Evolutionary conservation across 768 basidiomycete species (phyloP).

Genomic region (Terana coerulea): DNA sequence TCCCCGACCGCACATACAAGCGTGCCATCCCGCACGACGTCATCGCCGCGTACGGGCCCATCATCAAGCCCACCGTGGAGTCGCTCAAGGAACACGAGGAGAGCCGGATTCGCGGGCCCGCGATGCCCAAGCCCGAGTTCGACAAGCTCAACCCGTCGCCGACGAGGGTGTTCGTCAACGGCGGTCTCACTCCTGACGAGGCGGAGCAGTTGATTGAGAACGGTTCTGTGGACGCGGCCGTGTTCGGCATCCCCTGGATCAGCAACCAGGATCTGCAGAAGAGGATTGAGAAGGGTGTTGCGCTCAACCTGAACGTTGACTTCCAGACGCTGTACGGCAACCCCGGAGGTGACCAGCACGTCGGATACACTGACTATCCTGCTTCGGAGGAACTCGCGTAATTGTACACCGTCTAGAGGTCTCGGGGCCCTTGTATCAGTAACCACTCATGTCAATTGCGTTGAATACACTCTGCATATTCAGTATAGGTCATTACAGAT

Average conservation of each 20-base stretch:
- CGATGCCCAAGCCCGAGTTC: not conserved
- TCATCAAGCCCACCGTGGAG: conserved; percentile 5
- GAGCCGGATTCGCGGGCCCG: conserved; percentile 1
- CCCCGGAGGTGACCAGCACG: not conserved
- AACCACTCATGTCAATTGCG: no score
- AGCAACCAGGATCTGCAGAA: conserved; percentile 9
- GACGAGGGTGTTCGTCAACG: conserved; percentile 8
- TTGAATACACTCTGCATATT: no score
- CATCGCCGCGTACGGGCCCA: conserved; percentile 5
- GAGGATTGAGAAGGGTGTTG: conserved; percentile 2
- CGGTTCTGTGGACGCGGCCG: conserved; percentile 3
- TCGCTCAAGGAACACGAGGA: not conserved
- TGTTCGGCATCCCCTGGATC: conserved; percentile 8
- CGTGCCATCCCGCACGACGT: conserved; percentile 10
- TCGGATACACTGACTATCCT: conserved; percentile 6
- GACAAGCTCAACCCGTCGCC: conserved; percentile 8
- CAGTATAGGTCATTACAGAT: no score
- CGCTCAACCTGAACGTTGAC: conserved; percentile 1
- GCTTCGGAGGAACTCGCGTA: no score
- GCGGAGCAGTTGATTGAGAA: conserved; percentile 1
- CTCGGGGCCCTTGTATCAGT: no score
- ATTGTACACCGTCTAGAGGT: no score
- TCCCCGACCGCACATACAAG: not conserved
- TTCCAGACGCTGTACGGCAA: conserved; percentile 3
- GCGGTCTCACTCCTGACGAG: not conserved